These are phyloP conservation scores for Malassezia restricta DNA, from an alignment of 1,284 basidiomycete genomes.

Conservation along the genomic window DNA sequence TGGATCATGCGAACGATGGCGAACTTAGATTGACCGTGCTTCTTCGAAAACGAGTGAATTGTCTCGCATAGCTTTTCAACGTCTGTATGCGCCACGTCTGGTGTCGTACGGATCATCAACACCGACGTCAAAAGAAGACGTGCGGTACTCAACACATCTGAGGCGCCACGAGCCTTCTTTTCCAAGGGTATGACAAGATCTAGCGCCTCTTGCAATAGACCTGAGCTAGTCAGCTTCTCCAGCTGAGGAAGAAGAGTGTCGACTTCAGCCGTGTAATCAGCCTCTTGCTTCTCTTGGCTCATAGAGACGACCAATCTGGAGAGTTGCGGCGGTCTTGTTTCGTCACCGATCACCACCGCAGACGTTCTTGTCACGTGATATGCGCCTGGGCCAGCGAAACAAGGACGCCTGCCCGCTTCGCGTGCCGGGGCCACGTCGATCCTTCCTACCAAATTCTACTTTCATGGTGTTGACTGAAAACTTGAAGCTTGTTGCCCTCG, in stretches of 20 bases:
- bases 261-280: slow-evolving; percentile 52
- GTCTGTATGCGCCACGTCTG: slow-evolving; percentile 21
- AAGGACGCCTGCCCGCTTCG: not conserved
- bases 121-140: slow-evolving; percentile 65
- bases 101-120: slow-evolving; percentile 30
- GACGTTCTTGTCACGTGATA: slow-evolving; percentile 9
- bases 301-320: not conserved
- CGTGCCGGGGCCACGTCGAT: not conserved
- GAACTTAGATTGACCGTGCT: slow-evolving; percentile 91
- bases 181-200: slow-evolving; percentile 81
- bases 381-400: not conserved
- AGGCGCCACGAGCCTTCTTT: slow-evolving; percentile 92
- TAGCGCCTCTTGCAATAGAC: slow-evolving; percentile 52
- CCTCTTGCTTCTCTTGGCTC: slow-evolving; percentile 50
- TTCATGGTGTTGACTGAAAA: slow-evolving; percentile 16
- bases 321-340: not conserved
- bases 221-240: slow-evolving; percentile 47
- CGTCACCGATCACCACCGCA: slow-evolving; percentile 2
- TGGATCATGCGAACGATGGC: slow-evolving; percentile 74
- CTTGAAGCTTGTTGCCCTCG: slow-evolving; percentile 42
- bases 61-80: slow-evolving; percentile 31
- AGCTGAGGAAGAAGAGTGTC: slow-evolving; percentile 49
- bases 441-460: not conserved
- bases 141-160: slow-evolving; percentile 80
- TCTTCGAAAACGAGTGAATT: slow-evolving; percentile 57